Base-by-base conservation (phyloP, 371 early-diverging fungal species). In the Apophysomyces elegans region DNA sequence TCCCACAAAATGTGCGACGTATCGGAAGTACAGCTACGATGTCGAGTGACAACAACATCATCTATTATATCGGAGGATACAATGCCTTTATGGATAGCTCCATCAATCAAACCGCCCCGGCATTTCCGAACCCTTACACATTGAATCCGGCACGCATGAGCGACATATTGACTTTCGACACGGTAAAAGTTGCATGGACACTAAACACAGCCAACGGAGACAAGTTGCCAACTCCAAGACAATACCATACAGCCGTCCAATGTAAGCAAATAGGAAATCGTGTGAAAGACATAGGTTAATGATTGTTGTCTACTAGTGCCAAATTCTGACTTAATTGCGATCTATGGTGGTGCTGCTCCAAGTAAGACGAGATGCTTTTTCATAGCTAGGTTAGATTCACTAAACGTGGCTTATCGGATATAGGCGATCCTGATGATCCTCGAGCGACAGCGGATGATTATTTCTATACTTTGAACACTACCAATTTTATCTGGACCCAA, bases 11-110 rank as follows among this genome's bases (percentile, higher is more conserved):
- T 50, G 21, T 50, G 7, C 54, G 54, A 7, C 54, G 54, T 11
- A 16, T 50, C 2, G 21, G 54, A 4, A 6, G 21, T 2, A 50
- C 54, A 2, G n/a, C 54, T 21, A 21, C 21, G 1, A 6, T 21
- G 21, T 50, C 54, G 0, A 50, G 7, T 9, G 54, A 50, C 21
- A 16, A 21, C 21, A 50, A 50, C 11, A 16, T 21, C 21, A 50
- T 50, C 32, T 50, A 50, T 26, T 50, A 50, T 21, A 50, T 50
- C 5, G 54, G 54, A 21, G 54, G 54, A 50, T 50, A 18, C 21
- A 16, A 50, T 11, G 47, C 47, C 18, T 47, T 47, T 47, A 7
- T 13, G 47, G 13, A 41, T 5, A 41, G 47, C 18, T 47, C 47
- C n/a, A 47, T 47, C 41, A 41, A 41, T 13, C 41, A 47, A n/a